Evolutionary conservation across 208 protist species (phyloP), one percentile per base, ranked within the genome.

Genomic region (Naegleria fowleri): DNA sequence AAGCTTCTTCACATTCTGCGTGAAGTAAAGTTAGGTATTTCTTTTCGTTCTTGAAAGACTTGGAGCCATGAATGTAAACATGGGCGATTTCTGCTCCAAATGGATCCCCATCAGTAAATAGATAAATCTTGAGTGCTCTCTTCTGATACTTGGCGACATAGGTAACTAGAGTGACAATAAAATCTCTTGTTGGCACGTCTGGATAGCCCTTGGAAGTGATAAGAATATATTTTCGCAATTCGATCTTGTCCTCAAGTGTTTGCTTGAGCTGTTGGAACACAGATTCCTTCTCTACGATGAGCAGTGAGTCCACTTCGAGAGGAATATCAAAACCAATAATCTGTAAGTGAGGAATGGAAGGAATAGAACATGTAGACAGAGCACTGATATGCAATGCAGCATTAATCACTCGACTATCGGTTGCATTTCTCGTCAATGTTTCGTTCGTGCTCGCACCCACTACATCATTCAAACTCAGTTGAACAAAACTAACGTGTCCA

Each of bases 11-110:
- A 29, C 19, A 67, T 0, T 79, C 29, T 36, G 36, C 29, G 9
- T 9, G 7, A 36, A 36, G 67, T 25, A 79, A 36, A 5, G 67
- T 79, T 33, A 79, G 29, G n/a, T 2, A 7, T 33, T 79, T n/a
- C 16, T 36, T 29, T 33, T 79, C 67, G n/a, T 79, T 29, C 9
- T 86, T 4, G 13, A 89, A 41, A 41, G 48, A 67, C 22, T 75
- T 13, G 3, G 48, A 67, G 9, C 86, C 86, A 89, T 89, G 16
- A 5, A 43, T 89, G 48, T 89, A 89, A 5, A 67, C 29, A 39
- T 40, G n/a, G 5, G 48, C 48, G 41, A 89, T 89, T 67, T 89
- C 86, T 41, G 41, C 29, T 67, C 86, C 86, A 89, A 67, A 40
- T 40, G 86, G 86, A 67, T 89, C 86, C 22, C 13, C 41, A 67